Percentiles rank a stretch among this genome's conserved stretches.
Evolutionary conservation across 495 filamentous ascomycete species (phyloP).

Genomic region (Glutinoglossum americanum): DNA sequence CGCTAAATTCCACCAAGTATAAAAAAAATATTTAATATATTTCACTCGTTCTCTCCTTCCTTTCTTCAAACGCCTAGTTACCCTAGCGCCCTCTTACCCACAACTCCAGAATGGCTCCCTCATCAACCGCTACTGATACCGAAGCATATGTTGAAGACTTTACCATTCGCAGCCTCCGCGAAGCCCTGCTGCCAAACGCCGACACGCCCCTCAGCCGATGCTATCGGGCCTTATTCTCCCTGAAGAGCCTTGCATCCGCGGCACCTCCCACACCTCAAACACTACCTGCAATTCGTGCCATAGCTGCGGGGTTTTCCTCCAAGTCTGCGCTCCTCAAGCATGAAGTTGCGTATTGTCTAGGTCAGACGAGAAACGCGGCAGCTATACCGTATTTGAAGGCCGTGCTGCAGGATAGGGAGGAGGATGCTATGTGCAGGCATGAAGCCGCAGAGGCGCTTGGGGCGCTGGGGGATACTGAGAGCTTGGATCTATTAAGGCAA

Average conservation of each 20-base stretch:
- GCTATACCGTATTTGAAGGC: slow-evolving; percentile 50
- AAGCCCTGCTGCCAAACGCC: slow-evolving; percentile 54
- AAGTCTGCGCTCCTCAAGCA: slow-evolving; percentile 79
- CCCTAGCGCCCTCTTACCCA: no score
- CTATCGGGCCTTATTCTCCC: slow-evolving; percentile 93
- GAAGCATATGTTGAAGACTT: no score
- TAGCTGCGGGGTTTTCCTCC: slow-evolving; percentile 70
- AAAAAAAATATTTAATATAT: no score
- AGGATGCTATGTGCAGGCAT: slow-evolving; percentile 90
- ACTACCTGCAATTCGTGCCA: slow-evolving; percentile 65
- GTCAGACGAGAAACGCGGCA: slow-evolving; percentile 59
- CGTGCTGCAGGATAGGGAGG: slow-evolving; percentile 53
- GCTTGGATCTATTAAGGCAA: slow-evolving; percentile 45
- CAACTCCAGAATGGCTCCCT: no score
- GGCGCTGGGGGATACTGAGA: slow-evolving; percentile 53
- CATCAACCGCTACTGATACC: neutral
- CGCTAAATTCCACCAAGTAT: no score
- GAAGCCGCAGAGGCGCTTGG: slow-evolving; percentile 93
- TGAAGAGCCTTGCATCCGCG: slow-evolving; percentile 73
- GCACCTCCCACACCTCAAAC: slow-evolving; percentile 38
- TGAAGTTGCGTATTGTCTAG: slow-evolving; percentile 91
- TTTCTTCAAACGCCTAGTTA: no score
- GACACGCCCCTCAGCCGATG: slow-evolving; percentile 34
- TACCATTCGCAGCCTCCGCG: slow-evolving; percentile 40
- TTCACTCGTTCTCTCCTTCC: no score